Evolutionary conservation across 768 basidiomycete genomes (phyloP), one percentile per base, ranked within the genome.

Genomic region (Hortiboletus campestris): DNA sequence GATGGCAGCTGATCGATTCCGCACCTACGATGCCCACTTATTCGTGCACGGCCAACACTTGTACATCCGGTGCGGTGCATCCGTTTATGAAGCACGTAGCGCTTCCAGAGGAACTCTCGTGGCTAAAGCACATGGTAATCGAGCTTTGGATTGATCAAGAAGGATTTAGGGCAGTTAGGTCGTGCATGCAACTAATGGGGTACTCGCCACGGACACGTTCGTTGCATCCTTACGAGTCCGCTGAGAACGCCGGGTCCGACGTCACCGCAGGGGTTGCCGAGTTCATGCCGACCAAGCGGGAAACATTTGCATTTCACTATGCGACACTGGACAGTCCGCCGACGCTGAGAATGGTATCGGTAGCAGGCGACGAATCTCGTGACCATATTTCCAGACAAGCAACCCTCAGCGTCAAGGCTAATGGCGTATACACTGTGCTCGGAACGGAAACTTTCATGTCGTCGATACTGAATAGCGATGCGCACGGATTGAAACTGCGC

Each of bases 301-400:
- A 88, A 54, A 68, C 75, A 3, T 93, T 84, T 56, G 67, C 76
- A 20, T 93, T 91, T 64, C 91, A 92, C 67, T 81, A 90, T 65
- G 82, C 85, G 6, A 78, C 83, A 40, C 77, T 88, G 60, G 89
- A 85, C 59, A 70, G 78, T 20, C 75, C 81, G 3, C 92, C 91
- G 3, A 78, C 84, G n/a, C 76, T 94, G 25, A 76, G 89, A 50
- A 78, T 88, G 55, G 68, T 94, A 25, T 86, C 81, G 10, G 72
- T 89, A 54, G 83, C 84, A 39, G 82, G 78, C 9, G 83, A 88
- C 48, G 86, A 86, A 56, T 78, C 80, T 25, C 79, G 80, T 25
- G 93, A 95, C 67, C 88, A 88, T 65, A 78, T 89, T 45, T 85
- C 88, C 4, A 82, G 86, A 32, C 88, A 91, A 61, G 92, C 89